phyloP scores from a whole-genome alignment of 1,139 yeast species.

The Lodderomyces parapsilosis region DNA sequence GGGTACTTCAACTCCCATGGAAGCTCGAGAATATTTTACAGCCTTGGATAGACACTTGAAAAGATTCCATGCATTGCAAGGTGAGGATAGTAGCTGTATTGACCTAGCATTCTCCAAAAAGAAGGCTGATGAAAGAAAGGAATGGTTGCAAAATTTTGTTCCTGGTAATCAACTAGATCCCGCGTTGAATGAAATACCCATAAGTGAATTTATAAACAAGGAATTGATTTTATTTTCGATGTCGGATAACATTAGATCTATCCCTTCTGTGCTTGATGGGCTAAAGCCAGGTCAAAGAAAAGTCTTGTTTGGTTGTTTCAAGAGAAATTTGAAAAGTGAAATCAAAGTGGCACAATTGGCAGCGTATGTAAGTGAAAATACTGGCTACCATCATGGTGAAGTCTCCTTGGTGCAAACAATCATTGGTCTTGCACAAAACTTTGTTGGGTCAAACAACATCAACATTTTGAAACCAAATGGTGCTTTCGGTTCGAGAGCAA shows the following conservation, averaged over 20 bases:
- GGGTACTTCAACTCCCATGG: slow-evolving; percentile 86
- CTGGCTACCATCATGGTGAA: slow-evolving; percentile 97
- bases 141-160: slow-evolving; percentile 85
- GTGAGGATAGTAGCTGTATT: slow-evolving; percentile 75
- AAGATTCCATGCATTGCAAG: slow-evolving; percentile 77
- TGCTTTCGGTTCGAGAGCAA: slow-evolving; percentile 93
- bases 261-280: slow-evolving; percentile 93
- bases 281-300: slow-evolving; percentile 97
- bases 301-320: slow-evolving; percentile 84
- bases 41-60: slow-evolving; percentile 86
- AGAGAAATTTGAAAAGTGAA: slow-evolving; percentile 73
- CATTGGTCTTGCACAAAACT: slow-evolving; percentile 91
- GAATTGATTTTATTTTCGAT: slow-evolving; percentile 92
- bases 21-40: slow-evolving; percentile 86
- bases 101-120: slow-evolving; percentile 94
- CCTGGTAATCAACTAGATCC: slow-evolving; percentile 96
- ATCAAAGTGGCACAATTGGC: slow-evolving; percentile 90
- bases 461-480: slow-evolving; percentile 89
- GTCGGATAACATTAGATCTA: slow-evolving; percentile 96
- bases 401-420: slow-evolving; percentile 84
- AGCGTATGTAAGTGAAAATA: slow-evolving; percentile 85
- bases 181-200: slow-evolving; percentile 73
- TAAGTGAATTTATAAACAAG: slow-evolving; percentile 90
- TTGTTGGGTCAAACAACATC: slow-evolving; percentile 88
- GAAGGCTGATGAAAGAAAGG: slow-evolving; percentile 96